Percentiles rank a stretch among this genome's conserved stretches.
Evolutionary conservation across 305 asterid genomes (phyloP).

Genomic region (Salvia sclarea): DNA sequence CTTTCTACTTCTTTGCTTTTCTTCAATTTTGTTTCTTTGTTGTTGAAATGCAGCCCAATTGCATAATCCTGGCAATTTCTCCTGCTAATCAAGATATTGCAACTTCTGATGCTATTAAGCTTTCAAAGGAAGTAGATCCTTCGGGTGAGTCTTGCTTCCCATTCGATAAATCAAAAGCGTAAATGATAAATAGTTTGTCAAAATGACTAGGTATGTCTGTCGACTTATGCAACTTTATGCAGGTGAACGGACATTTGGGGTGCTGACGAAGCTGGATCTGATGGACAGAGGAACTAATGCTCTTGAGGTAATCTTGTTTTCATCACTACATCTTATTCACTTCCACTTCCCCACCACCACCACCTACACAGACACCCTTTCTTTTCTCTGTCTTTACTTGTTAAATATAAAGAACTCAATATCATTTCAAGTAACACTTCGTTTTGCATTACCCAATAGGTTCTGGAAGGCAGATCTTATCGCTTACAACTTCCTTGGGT

Average conservation of each 20-base stretch:
- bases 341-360: slow-evolving; percentile 10
- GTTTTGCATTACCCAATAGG: slow-evolving; percentile 46
- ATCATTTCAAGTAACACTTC: slow-evolving; percentile 14
- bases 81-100: slow-evolving; percentile 99
- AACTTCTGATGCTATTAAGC: slow-evolving; percentile 93
- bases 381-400: not conserved
- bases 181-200: slow-evolving; percentile 19
- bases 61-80: slow-evolving; percentile 88
- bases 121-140: slow-evolving; percentile 90
- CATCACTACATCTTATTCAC: not conserved
- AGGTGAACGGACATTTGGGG: slow-evolving; percentile 99
- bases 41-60: slow-evolving; percentile 63
- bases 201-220: slow-evolving; percentile 13
- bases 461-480: slow-evolving; percentile 89
- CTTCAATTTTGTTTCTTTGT: not conserved
- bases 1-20: not conserved
- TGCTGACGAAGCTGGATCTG: slow-evolving; percentile 90
- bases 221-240: slow-evolving; percentile 29
- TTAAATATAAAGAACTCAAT: slow-evolving; percentile 7
- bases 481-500: slow-evolving; percentile 94
- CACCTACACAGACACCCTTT: no score
- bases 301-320: slow-evolving; percentile 54
- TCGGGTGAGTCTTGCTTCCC: slow-evolving; percentile 44
- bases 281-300: slow-evolving; percentile 99
- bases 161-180: slow-evolving; percentile 12